phyloP scores from a whole-genome alignment of 2,329 filamentous ascomycete species.

The Aspergillus transmontanensis region DNA sequence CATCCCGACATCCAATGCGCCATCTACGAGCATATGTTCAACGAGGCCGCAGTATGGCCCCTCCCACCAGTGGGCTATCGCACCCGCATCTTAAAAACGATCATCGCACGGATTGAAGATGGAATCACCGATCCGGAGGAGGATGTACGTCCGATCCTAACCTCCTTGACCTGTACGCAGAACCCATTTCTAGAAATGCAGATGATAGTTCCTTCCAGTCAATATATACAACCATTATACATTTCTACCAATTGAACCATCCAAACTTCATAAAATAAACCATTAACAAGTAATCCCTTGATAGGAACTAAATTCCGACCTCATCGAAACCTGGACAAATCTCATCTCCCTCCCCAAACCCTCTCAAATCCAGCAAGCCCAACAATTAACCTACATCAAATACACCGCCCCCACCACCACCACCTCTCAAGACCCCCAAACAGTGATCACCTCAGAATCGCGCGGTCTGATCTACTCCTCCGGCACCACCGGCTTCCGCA shows the following conservation, averaged over 20 bases:
- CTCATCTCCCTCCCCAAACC: slow-evolving; percentile 66
- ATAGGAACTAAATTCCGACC: slow-evolving; percentile 80
- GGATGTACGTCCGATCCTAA: slow-evolving; percentile 60
- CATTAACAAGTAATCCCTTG: neutral
- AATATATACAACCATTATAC: neutral
- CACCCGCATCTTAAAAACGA: slow-evolving; percentile 70
- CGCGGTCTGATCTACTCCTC: slow-evolving; percentile 60
- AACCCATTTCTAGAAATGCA: slow-evolving; percentile 12
- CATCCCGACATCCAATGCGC: slow-evolving; percentile 64
- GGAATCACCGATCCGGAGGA: slow-evolving; percentile 80
- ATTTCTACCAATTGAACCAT: neutral
- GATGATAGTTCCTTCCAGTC: neutral
- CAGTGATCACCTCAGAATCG: slow-evolving; percentile 52
- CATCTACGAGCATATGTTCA: slow-evolving; percentile 69
- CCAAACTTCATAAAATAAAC: neutral
- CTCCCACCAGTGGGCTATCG: slow-evolving; percentile 71
- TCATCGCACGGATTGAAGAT: slow-evolving; percentile 70
- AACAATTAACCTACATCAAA: slow-evolving; percentile 73
- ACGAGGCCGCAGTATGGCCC: slow-evolving; percentile 56
- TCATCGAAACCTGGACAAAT: slow-evolving; percentile 69
- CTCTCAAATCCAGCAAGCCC: slow-evolving; percentile 66
- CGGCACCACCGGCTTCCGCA: slow-evolving; percentile 67
- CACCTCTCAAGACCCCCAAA: slow-evolving; percentile 7
- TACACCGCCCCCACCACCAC: slow-evolving; percentile 54
- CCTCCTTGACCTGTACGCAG: slow-evolving; percentile 32